A percentile compares a stretch with the other conserved stretches of the same genome.
Evolutionary conservation across 345 rosid genomes (phyloP).

Genomic region (Stellera chamaejasme): DNA sequence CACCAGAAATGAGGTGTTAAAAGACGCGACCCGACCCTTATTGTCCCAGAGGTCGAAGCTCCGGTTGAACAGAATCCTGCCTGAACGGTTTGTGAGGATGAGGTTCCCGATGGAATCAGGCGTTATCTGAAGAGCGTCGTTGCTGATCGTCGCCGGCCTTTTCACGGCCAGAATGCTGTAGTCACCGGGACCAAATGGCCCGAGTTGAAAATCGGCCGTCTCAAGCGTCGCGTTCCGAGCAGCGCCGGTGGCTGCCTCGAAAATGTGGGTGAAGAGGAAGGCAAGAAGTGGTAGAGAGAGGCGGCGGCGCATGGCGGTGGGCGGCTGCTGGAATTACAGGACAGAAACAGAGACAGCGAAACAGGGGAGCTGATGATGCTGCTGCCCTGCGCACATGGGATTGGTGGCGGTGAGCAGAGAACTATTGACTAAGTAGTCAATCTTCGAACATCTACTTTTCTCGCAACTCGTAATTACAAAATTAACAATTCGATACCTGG

Average conservation of each 20-base stretch:
- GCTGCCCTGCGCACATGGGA: no score
- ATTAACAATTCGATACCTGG: no score
- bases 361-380: no score
- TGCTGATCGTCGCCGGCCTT: slow-evolving; percentile 24
- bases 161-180: slow-evolving; percentile 11
- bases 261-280: no score
- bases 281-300: no score
- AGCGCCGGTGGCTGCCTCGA: neutral
- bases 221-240: slow-evolving; percentile 1
- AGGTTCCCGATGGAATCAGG: slow-evolving; percentile 30
- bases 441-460: no score
- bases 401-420: no score
- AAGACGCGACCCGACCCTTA: slow-evolving; percentile 31
- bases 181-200: slow-evolving; percentile 25
- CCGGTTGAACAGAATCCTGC: slow-evolving; percentile 27
- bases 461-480: no score
- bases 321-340: no score
- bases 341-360: no score
- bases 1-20: slow-evolving; percentile 41
- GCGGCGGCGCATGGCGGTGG: no score
- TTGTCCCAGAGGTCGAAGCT: slow-evolving; percentile 32
- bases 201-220: slow-evolving; percentile 7
- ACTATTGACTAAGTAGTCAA: no score
- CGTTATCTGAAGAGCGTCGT: slow-evolving; percentile 39
- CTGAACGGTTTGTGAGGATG: slow-evolving; percentile 24